Evolutionary conservation across 176 grass and related monocot genomes (phyloP).

Genomic region (Olyra latifolia): DNA sequence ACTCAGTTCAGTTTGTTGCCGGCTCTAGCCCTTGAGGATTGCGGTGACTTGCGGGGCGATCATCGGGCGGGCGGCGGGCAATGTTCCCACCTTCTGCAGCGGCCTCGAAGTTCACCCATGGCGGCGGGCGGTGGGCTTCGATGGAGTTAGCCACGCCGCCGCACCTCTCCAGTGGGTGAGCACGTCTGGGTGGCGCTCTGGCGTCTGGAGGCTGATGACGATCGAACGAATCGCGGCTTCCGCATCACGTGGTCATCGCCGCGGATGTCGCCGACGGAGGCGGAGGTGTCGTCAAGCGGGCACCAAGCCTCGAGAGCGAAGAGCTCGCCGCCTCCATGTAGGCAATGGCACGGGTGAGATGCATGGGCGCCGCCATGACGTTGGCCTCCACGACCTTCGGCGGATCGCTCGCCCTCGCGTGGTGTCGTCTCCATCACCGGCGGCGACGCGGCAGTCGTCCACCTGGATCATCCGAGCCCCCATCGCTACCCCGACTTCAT

Average conservation of each 20-base stretch:
- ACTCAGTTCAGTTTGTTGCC: background rate
- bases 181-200: background rate
- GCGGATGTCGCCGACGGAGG: too few species aligned
- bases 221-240: background rate
- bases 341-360: too few species aligned
- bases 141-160: background rate
- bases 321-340: background rate
- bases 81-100: background rate
- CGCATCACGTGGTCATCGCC: too few species aligned
- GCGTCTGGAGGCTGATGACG: background rate
- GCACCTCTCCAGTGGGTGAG: background rate
- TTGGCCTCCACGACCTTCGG: too few species aligned
- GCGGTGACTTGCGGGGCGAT: background rate
- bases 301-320: too few species aligned
- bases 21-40: background rate
- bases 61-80: too few species aligned
- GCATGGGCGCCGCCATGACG: too few species aligned
- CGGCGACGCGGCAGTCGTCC: too few species aligned
- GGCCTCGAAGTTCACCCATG: background rate
- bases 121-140: background rate
- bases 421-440: too few species aligned
- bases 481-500: background rate
- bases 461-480: too few species aligned
- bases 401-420: too few species aligned
- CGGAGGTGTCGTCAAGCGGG: too few species aligned